Conservation (phyloP, 2,329 filamentous ascomycete genomes). For the Thermomyces lanuginosus region DNA sequence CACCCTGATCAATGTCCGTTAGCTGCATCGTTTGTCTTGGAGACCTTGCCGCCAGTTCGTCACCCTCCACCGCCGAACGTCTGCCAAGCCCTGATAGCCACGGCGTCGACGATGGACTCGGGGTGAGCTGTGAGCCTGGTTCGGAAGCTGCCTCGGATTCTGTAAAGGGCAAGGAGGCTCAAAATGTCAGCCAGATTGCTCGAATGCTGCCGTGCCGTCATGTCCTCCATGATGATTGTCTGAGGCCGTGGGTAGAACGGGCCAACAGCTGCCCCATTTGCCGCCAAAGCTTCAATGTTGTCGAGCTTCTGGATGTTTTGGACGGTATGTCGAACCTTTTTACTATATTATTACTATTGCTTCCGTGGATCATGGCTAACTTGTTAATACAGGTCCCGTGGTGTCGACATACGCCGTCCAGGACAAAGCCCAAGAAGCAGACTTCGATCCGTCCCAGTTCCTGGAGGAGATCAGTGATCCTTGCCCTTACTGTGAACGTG, state of each 20-base stretch:
- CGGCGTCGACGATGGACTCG: conserved; percentile 13
- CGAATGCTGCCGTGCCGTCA: conserved; percentile 67
- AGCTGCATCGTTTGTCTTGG: conserved; percentile 57
- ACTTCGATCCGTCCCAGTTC: conserved; percentile 57
- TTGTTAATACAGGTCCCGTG: conserved; percentile 31
- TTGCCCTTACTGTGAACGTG: conserved; percentile 69
- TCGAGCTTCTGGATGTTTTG: conserved; percentile 64
- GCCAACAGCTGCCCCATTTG: conserved; percentile 98
- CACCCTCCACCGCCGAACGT: conserved; percentile 26
- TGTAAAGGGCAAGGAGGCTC: conserved; percentile 20
- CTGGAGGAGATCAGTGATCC: conserved; percentile 56
- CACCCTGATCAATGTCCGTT: conserved; percentile 40
- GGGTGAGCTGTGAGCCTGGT: conserved; percentile 5
- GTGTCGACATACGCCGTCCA: conserved; percentile 41
- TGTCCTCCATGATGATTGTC: conserved; percentile 78
- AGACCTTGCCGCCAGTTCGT: conserved; percentile 43
- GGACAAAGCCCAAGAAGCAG: conserved; percentile 55
- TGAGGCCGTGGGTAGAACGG: conserved; percentile 87
- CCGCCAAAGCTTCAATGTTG: conserved; percentile 75
- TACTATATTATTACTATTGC: too few species aligned
- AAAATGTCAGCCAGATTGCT: conserved; percentile 40
- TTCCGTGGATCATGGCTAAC: too few species aligned
- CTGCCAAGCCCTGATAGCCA: conserved; percentile 27
- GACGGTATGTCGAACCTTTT: conserved; percentile 51
- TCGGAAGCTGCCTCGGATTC: conserved; percentile 2